phyloP scores from a whole-genome alignment of 2,329 filamentous ascomycete genomes.

The Hirsutella thompsonii region DNA sequence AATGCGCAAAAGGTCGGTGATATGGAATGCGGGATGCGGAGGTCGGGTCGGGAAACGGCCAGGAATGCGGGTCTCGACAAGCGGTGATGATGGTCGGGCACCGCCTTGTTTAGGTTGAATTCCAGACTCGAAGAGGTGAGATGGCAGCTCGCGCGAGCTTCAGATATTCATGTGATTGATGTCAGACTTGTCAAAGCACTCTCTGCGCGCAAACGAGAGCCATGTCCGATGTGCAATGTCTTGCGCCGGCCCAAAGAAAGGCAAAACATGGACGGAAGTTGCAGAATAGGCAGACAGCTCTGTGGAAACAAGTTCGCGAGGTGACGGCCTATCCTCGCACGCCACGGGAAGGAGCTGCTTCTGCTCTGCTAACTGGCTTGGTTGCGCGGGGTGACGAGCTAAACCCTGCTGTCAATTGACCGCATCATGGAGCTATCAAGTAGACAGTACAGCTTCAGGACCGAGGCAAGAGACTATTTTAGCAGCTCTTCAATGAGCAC shows the following conservation, averaged over 20 bases:
- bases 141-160: not conserved
- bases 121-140: not conserved
- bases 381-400: conserved; percentile 5
- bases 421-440: too few relatives aligned
- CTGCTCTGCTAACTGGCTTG: not conserved
- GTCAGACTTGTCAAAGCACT: not conserved
- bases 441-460: too few relatives aligned
- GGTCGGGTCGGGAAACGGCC: not conserved
- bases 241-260: not conserved
- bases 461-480: too few relatives aligned
- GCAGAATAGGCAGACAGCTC: too few relatives aligned
- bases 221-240: not conserved
- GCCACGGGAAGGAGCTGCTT: too few relatives aligned
- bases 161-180: not conserved
- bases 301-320: too few relatives aligned
- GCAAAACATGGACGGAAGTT: not conserved
- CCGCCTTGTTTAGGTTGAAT: not conserved
- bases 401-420: not conserved
- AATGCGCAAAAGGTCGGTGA: not conserved
- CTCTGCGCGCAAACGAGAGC: not conserved
- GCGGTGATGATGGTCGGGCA: not conserved
- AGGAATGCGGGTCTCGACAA: not conserved
- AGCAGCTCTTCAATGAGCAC: too few relatives aligned
- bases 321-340: too few relatives aligned
- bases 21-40: not conserved